Evolutionary conservation across 768 basidiomycete genomes (phyloP), one percentile per base, ranked within the genome.

Genomic region (Amyloporia xantha): DNA sequence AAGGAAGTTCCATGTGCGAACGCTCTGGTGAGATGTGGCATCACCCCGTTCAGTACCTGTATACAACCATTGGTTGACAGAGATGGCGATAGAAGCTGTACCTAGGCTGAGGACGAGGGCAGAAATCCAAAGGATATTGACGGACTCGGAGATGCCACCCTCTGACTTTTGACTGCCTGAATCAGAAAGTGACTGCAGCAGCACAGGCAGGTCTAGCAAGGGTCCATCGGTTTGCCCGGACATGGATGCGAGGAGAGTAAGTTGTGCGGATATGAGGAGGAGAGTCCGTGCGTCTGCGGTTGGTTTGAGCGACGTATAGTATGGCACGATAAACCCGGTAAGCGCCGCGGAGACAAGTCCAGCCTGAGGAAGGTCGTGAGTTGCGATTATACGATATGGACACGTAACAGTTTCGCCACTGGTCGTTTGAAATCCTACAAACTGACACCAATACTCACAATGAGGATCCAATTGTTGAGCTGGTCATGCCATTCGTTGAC

Each of bases 71-170:
- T n/a, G n/a, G n/a, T n/a, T n/a, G n/a, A n/a, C n/a, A 20, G 59
- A 45, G 25, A 60, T 52, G 17, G 54, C 57, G n/a, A 59, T 37
- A 3, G 63, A 48, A 1, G 62, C 63, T 11, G 59, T 51, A 6
- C 54, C 49, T 27, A 66, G 62, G 19, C 54, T 56, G 51, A 57
- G 49, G 3, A 58, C 45, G 5, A 66, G 54, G 23, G 57, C 59
- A n/a, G 54, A 46, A 40, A 61, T 58, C 62, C 61, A 62, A 1
- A 64, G 47, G 1, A 46, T 39, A 47, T 61, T 64, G 45, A 60
- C 45, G 45, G 42, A 43, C 5, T 42, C 57, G 13, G 53, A 36
- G 10, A 54, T 52, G 9, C 52, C 54, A 38, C 57, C 47, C 27
- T 55, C 54, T n/a, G n/a, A 9, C 56, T 52, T 2, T 61, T 40